Evolutionary conservation across 176 grass and related monocot species (phyloP).

Genomic region (Oryza glaberrima): DNA sequence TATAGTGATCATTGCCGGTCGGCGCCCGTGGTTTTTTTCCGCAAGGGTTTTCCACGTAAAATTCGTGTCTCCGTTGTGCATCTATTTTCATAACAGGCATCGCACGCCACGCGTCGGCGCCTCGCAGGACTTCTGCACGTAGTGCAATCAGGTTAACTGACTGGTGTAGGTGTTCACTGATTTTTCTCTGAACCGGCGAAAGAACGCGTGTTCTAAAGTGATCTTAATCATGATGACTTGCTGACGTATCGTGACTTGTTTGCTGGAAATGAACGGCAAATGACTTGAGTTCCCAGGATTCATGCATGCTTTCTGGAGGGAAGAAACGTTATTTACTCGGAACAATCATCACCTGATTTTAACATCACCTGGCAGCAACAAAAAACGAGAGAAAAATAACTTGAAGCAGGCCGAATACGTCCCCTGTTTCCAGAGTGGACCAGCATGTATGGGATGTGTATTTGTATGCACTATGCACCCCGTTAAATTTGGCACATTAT

Average conservation of each 20-base stretch:
- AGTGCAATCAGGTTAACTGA: too few relatives aligned
- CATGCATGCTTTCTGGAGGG: background rate
- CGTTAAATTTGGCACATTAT: too few relatives aligned
- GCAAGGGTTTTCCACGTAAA: too few relatives aligned
- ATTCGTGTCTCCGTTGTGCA: too few relatives aligned
- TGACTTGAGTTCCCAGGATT: background rate
- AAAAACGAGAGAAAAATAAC: background rate
- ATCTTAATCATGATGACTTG: background rate
- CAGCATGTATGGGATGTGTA: background rate
- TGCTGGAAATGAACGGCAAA: background rate
- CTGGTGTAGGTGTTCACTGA: background rate
- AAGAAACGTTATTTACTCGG: background rate
- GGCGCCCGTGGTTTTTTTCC: too few relatives aligned
- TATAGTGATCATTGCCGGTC: too few relatives aligned
- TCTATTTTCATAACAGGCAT: too few relatives aligned
- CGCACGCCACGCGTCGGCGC: too few relatives aligned
- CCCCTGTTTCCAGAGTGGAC: constrained; percentile 1
- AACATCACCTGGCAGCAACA: background rate
- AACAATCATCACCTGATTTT: background rate
- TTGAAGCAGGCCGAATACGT: background rate
- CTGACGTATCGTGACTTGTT: background rate
- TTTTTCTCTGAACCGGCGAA: background rate
- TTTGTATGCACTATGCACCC: too few relatives aligned
- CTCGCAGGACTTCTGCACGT: too few relatives aligned
- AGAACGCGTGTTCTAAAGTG: too few relatives aligned